Percentiles rank a stretch among this genome's conserved stretches.
Conservation (phyloP, 106 monocot species). For the Allium cepa region DNA sequence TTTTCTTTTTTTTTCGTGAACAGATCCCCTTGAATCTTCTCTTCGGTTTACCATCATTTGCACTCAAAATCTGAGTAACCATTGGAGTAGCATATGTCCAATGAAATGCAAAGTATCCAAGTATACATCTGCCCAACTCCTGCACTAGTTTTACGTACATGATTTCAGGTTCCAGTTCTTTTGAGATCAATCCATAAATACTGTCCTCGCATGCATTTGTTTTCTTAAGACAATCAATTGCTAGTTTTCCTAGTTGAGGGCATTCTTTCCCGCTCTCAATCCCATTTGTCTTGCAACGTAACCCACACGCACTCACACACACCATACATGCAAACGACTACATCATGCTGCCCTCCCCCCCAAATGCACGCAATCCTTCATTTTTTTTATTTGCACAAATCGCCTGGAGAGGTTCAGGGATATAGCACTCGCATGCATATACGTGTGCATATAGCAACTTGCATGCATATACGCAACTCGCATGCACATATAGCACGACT, state of each 20-base stretch:
- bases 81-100: constrained; percentile 62
- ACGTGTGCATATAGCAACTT: too few species aligned
- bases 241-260: constrained; percentile 60
- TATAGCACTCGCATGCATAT: too few species aligned
- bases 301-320: too few species aligned
- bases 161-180: constrained; percentile 30
- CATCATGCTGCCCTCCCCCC: too few species aligned
- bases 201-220: constrained; percentile 50
- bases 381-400: too few species aligned
- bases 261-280: constrained; percentile 40
- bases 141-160: constrained; percentile 64
- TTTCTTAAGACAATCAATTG: constrained; percentile 60
- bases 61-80: constrained; percentile 58
- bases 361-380: too few species aligned
- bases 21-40: constrained; percentile 71
- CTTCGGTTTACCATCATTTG: constrained; percentile 36
- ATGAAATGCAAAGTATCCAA: constrained; percentile 86
- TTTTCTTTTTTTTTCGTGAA: too few species aligned
- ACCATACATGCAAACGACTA: too few species aligned
- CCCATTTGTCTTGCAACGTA: constrained; percentile 92
- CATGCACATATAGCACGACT: too few species aligned
- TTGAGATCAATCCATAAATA: constrained; percentile 58
- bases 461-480: too few species aligned
- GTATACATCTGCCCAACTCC: constrained; percentile 85
- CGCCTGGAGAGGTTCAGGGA: too few species aligned